Percentiles rank a stretch among this genome's conserved stretches.
Conservation (phyloP, 192 early-diverging fungal species). For the Coemansia aciculifera region DNA sequence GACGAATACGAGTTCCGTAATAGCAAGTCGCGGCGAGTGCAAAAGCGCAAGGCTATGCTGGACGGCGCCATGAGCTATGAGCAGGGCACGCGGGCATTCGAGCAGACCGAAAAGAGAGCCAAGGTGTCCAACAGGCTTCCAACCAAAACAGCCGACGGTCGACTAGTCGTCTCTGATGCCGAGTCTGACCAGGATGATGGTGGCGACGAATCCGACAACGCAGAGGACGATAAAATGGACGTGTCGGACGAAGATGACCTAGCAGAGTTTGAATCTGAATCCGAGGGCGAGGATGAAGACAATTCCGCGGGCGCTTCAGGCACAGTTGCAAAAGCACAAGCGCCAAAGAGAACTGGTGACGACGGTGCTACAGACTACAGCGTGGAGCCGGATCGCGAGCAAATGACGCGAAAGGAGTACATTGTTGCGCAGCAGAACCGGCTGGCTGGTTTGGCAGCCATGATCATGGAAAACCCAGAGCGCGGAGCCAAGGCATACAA, state of each 20-base stretch:
- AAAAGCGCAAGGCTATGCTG: conserved; percentile 49
- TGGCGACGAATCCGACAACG: conserved; percentile 31
- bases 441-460: conserved; percentile 77
- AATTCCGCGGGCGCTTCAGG: not conserved
- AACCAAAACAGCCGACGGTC: conserved; percentile 58
- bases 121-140: conserved; percentile 56
- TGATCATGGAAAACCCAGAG: conserved; percentile 83
- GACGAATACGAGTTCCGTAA: conserved; percentile 26
- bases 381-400: conserved; percentile 41
- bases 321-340: not conserved
- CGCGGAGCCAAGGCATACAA: conserved; percentile 64
- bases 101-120: conserved; percentile 35
- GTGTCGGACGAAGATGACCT: conserved; percentile 38
- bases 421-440: conserved; percentile 70
- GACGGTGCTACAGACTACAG: conserved; percentile 8
- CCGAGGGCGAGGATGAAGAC: not conserved
- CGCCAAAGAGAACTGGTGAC: not conserved
- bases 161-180: conserved; percentile 36
- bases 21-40: conserved; percentile 42
- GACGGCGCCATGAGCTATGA: conserved; percentile 48
- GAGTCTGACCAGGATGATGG: conserved; percentile 39
- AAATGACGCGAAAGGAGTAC: conserved; percentile 59
- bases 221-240: conserved; percentile 11
- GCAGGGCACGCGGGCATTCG: conserved; percentile 33
- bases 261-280: not conserved